These are phyloP conservation scores for Schwanniomyces sp. DNA, from an alignment of 805 yeast genomes.

Conservation along the genomic window DNA sequence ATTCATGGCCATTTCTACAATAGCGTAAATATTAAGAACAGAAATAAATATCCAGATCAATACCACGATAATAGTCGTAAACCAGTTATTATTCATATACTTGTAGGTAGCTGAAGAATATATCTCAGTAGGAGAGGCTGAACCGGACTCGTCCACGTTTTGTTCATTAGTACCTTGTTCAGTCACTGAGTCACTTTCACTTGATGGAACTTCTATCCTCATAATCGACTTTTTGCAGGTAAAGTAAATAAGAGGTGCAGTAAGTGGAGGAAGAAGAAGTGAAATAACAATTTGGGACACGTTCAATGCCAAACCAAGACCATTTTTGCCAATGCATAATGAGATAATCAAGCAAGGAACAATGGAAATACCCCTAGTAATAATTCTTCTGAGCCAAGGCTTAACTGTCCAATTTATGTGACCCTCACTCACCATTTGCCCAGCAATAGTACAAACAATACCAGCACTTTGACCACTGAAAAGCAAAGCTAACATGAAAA, in stretches of 20 bases:
- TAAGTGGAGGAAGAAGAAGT: conserved; percentile 75
- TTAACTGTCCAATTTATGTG: conserved; percentile 76
- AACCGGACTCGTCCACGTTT: not conserved
- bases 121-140: conserved; percentile 7
- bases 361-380: conserved; percentile 76
- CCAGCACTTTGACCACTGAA: conserved; percentile 91
- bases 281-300: conserved; percentile 87
- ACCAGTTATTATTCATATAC: conserved; percentile 64
- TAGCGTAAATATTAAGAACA: conserved; percentile 66
- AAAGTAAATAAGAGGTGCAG: conserved; percentile 83
- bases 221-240: conserved; percentile 70
- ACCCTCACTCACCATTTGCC: conserved; percentile 91
- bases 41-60: conserved; percentile 71
- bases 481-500: conserved; percentile 81
- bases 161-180: not conserved
- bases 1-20: conserved; percentile 38
- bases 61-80: conserved; percentile 51
- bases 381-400: conserved; percentile 79
- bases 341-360: conserved; percentile 79
- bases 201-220: conserved; percentile 47
- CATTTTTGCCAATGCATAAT: conserved; percentile 67
- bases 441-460: conserved; percentile 89
- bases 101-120: conserved; percentile 25
- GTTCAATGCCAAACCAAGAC: conserved; percentile 70
- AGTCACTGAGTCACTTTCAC: conserved; percentile 3